Conservation (phyloP, 805 yeast genomes). For the Saturnispora dispora region DNA sequence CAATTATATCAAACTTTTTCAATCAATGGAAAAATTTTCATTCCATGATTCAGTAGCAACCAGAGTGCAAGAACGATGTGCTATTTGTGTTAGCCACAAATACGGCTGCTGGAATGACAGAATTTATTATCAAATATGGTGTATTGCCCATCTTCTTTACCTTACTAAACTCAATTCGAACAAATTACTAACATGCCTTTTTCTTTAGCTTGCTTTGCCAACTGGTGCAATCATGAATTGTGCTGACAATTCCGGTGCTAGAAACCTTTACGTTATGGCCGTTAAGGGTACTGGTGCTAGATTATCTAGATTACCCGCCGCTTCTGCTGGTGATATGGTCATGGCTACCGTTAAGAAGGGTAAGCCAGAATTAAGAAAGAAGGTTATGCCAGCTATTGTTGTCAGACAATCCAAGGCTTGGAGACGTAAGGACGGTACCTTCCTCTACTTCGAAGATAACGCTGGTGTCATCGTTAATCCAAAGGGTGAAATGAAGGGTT, state of each 20-base stretch:
- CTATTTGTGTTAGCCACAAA: no score
- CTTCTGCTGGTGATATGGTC: constrained; percentile 99
- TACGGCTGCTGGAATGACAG: no score
- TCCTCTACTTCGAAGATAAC: constrained; percentile 98
- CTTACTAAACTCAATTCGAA: not conserved
- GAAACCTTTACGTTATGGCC: constrained; percentile 97
- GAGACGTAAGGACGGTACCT: constrained; percentile 99
- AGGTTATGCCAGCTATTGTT: constrained; percentile 99
- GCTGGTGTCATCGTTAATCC: constrained; percentile 99
- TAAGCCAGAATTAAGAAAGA: constrained; percentile 99
- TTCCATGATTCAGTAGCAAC: no score
- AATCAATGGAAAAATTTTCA: no score
- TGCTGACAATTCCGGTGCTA: constrained; percentile 99
- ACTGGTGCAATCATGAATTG: constrained; percentile 99
- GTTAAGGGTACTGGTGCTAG: constrained; percentile 99
- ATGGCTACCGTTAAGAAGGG: constrained; percentile 99
- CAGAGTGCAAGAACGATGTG: no score
- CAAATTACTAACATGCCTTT: constrained; percentile 13
- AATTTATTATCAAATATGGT: no score
- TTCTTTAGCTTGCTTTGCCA: constrained; percentile 89
- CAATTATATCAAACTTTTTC: no score
- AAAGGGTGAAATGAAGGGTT: constrained; percentile 99
- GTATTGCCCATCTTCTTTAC: not conserved
- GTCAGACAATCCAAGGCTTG: constrained; percentile 99
- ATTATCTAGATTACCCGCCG: constrained; percentile 99